Evolutionary conservation across 306 rosid species (phyloP).

Genomic region (Ormosia semicastrata): DNA sequence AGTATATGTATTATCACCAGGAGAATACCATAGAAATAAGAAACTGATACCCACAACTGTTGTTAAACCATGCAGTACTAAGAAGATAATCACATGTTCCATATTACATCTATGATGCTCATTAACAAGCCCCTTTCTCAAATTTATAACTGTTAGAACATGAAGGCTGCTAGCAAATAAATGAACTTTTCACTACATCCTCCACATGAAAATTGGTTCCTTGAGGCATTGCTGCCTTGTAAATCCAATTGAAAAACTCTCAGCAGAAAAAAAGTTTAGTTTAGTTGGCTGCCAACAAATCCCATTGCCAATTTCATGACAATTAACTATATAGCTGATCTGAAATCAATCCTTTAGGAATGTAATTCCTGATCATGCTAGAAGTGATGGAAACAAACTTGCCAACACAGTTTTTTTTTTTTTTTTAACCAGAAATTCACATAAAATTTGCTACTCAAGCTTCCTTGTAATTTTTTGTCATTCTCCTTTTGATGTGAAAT

Average conservation of each 20-base stretch:
- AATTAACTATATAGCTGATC: neutral
- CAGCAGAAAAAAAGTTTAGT: neutral
- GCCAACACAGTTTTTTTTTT: neutral
- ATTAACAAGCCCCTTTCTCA: neutral
- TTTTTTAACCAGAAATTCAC: neutral
- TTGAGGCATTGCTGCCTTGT: neutral
- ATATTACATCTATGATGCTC: neutral
- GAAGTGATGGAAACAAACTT: neutral
- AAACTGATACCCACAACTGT: neutral
- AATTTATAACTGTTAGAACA: conserved; percentile 14
- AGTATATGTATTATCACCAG: neutral
- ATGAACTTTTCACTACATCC: neutral
- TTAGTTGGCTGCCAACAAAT: neutral
- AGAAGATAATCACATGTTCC: neutral
- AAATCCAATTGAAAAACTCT: neutral
- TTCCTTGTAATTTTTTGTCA: neutral
- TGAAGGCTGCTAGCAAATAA: neutral
- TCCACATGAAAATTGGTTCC: neutral
- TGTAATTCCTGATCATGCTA: neutral
- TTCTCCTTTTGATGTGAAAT: neutral
- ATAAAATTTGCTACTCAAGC: neutral
- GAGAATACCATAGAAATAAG: neutral
- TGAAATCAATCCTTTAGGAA: neutral
- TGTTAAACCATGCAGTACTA: neutral
- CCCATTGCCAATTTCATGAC: neutral